Base-by-base conservation (phyloP, 352 stramenopile genomes). In the Halophytophthora batemanensis region DNA sequence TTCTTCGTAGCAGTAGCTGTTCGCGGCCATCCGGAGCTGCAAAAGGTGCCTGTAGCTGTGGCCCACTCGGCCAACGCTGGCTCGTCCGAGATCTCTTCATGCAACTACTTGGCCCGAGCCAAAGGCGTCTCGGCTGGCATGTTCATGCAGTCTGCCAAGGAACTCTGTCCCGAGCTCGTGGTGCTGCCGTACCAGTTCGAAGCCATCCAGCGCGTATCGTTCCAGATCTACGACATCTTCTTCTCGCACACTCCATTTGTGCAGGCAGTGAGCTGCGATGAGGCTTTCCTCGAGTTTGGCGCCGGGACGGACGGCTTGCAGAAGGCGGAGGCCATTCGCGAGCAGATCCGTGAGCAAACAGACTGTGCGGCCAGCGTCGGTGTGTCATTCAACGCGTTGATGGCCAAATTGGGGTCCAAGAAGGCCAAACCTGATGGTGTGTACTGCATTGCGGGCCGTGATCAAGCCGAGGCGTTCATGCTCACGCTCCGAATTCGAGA, bases 1-100 rank as follows among this genome's bases (percentile, higher is more conserved):
- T 99, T 98, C 72, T 99, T 99, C 64, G 95, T 95, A 2, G 74
- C 86, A 10, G 95, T 99, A 7, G 88, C 82, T 12, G 66, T 98
- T 18, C 60, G 81, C 23, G 90, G 88, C 10, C 86, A 77, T 45
- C 87, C 92, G 1, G 72, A 92, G 29, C 67, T 82, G 28, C 46
- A 79, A 28, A 64, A 75, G 8, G 66, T 90, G 8, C 90, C 96
- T 1, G 86, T 98, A 6, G 93, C 90, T 12, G 90, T 98, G 15
- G 93, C 89, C 12, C 91, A 98, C 57, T 95, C 79, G 25, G 59
- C 59, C 2, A 87, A 79, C 33, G 74, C 71, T 15, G 83, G 83
- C 3, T 86, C 81, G 11, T 93, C 81, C 0, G 96, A 98, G 56
- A 90, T 98, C 42, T 97, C 92, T 3, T 98, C 91, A 2, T 98